These are phyloP conservation scores for Colletotrichum siamense DNA, from an alignment of 2,329 filamentous ascomycete genomes.

Conservation along the genomic window DNA sequence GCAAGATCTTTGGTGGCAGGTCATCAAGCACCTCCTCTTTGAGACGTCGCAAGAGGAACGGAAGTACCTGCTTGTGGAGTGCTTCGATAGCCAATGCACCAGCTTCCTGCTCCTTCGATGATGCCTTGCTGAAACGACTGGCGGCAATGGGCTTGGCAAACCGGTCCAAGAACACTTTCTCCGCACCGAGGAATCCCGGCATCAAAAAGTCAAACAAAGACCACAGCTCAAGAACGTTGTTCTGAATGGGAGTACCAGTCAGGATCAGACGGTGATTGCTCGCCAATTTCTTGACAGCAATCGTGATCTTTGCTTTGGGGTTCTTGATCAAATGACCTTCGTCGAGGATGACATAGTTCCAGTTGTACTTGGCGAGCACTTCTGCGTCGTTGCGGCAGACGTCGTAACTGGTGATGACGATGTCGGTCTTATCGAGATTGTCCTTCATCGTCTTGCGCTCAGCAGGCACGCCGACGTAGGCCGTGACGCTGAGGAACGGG, in stretches of 20 bases:
- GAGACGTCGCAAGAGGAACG: constrained; percentile 92
- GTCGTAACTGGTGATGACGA: constrained; percentile 97
- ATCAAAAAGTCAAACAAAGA: constrained; percentile 98
- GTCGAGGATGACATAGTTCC: constrained; percentile 97
- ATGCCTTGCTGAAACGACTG: constrained; percentile 94
- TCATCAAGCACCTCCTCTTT: constrained; percentile 98
- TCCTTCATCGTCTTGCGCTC: constrained; percentile 77
- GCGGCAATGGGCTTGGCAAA: constrained; percentile 96
- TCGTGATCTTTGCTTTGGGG: constrained; percentile 92
- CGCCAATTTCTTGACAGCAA: constrained; percentile 86
- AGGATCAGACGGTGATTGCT: constrained; percentile 97
- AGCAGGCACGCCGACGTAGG: constrained; percentile 87
- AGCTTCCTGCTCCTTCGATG: constrained; percentile 96
- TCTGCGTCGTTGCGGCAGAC: constrained; percentile 97
- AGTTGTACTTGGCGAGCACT: constrained; percentile 79
- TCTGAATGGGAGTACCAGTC: constrained; percentile 96
- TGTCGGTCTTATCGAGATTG: constrained; percentile 78
- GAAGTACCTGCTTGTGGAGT: constrained; percentile 97
- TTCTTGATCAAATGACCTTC: constrained; percentile 99
- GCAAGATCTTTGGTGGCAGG: constrained; percentile 94
- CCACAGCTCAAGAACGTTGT: constrained; percentile 97
- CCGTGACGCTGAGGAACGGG: constrained; percentile 86
- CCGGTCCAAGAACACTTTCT: constrained; percentile 93
- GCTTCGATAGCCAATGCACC: constrained; percentile 96
- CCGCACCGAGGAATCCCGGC: constrained; percentile 95